A percentile compares a stretch with the other conserved stretches of the same genome.
phyloP scores from a whole-genome alignment of 192 early-diverging fungal species.

The Phycomyces nitens region DNA sequence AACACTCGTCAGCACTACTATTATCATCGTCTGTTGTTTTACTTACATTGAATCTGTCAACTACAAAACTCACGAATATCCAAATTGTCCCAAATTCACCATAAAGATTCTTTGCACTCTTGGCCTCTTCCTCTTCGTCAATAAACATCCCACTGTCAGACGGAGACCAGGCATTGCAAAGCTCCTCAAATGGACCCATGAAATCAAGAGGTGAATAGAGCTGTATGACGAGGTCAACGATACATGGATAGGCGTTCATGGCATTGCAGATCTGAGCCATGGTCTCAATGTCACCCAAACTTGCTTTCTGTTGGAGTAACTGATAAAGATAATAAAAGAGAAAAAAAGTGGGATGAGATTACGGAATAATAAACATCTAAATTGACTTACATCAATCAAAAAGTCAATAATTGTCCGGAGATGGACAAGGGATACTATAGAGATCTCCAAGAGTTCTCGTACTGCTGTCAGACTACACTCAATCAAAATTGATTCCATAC shows the following conservation, averaged over 20 bases:
- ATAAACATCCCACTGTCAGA: slow-evolving; percentile 3
- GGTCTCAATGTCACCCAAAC: slow-evolving; percentile 4
- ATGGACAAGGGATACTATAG: slow-evolving; percentile 25
- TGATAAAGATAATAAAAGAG: not conserved
- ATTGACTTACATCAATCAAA: slow-evolving; percentile 22
- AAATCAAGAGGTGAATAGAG: slow-evolving; percentile 26
- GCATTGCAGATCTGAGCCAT: slow-evolving; percentile 28
- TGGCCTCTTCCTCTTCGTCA: slow-evolving; percentile 18
- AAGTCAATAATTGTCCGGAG: slow-evolving; percentile 23
- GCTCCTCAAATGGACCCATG: slow-evolving; percentile 23
- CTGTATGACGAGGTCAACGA: slow-evolving; percentile 32
- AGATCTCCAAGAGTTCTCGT: slow-evolving; percentile 25
- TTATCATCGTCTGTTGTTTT: no score
- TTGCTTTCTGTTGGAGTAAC: slow-evolving; percentile 24
- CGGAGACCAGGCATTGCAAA: slow-evolving; percentile 33
- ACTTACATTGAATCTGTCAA: slow-evolving; percentile 27
- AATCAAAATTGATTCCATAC: slow-evolving; percentile 18
- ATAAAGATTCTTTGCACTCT: slow-evolving; percentile 25
- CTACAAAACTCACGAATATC: slow-evolving; percentile 18
- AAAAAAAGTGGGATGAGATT: not conserved
- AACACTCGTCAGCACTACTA: no score
- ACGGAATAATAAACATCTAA: not conserved
- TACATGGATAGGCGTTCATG: slow-evolving; percentile 20
- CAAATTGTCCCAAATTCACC: slow-evolving; percentile 31
- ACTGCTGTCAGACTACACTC: slow-evolving; percentile 9